Evolutionary conservation across 495 filamentous ascomycete species (phyloP).

Genomic region (Astrothelium macrocarpum): DNA sequence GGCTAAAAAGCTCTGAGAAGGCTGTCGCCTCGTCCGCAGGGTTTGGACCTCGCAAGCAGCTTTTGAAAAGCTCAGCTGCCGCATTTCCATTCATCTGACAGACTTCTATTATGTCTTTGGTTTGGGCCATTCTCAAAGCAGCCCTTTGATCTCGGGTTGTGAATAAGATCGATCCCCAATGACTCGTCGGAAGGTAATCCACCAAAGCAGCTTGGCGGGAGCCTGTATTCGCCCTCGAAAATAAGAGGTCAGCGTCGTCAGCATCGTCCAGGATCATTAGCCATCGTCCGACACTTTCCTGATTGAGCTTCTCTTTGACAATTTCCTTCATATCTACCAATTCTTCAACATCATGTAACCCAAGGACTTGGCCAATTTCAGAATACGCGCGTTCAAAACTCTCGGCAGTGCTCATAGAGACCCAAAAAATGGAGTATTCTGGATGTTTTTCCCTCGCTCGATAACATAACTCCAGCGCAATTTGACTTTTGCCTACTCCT

Average conservation of each 20-base stretch:
- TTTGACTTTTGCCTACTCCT: not conserved
- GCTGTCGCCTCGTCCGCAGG: not conserved
- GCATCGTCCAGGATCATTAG: slow-evolving; percentile 45
- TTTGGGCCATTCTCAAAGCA: not conserved
- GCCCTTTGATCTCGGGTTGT: not conserved
- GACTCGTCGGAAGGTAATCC: slow-evolving; percentile 1
- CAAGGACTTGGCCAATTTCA: not conserved
- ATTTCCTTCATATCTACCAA: slow-evolving; percentile 29
- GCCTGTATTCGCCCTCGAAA: not conserved
- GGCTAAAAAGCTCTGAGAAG: not conserved
- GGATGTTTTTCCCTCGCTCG: not conserved
- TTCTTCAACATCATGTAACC: slow-evolving; percentile 15
- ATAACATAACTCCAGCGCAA: not conserved
- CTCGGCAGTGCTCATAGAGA: not conserved
- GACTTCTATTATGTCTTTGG: not conserved
- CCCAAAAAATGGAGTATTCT: not conserved
- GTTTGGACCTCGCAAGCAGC: slow-evolving; percentile 2
- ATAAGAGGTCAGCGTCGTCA: slow-evolving; percentile 45
- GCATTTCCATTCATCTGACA: not conserved
- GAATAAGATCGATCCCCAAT: slow-evolving; percentile 2
- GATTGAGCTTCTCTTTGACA: slow-evolving; percentile 33
- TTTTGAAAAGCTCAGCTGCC: not conserved
- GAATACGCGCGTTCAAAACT: not conserved
- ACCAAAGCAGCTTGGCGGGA: not conserved
- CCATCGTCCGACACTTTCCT: slow-evolving; percentile 33